Percentiles rank a stretch among this genome's conserved stretches.
Conservation (phyloP, 2,329 filamentous ascomycete species). For the Alternaria sp. region DNA sequence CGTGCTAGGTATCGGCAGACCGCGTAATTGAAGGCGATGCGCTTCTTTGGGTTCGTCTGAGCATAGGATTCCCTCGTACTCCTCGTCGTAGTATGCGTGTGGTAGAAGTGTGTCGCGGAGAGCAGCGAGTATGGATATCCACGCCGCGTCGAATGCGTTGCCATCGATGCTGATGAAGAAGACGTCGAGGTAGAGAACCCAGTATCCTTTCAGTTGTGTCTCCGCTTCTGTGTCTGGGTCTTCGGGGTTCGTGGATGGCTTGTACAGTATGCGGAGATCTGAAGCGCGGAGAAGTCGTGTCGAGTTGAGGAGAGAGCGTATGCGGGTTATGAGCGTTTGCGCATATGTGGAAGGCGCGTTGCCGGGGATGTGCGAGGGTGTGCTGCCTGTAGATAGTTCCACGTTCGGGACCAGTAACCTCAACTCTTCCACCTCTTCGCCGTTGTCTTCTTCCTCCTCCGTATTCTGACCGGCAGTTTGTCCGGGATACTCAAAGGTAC, state of each 20-base stretch:
- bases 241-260: conserved; percentile 52
- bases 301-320: conserved; percentile 77
- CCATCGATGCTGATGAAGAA: conserved; percentile 92
- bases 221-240: conserved; percentile 56
- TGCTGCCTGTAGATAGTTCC: conserved; percentile 88
- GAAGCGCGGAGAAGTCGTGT: conserved; percentile 69
- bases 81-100: conserved; percentile 79
- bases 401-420: conserved; percentile 91
- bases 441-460: conserved; percentile 26
- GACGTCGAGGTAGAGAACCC: conserved; percentile 95
- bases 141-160: conserved; percentile 89
- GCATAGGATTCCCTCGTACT: conserved; percentile 80
- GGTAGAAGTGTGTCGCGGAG: conserved; percentile 80
- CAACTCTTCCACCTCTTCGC: conserved; percentile 54
- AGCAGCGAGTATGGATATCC: conserved; percentile 83
- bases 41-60: conserved; percentile 64
- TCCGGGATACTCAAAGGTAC: conserved; percentile 53
- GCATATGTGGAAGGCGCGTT: conserved; percentile 79
- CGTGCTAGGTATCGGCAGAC: conserved; percentile 76
- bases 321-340: conserved; percentile 81
- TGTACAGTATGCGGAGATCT: conserved; percentile 76
- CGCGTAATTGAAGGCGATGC: conserved; percentile 64
- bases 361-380: conserved; percentile 83
- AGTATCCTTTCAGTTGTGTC: conserved; percentile 78
- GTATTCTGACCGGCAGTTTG: conserved; percentile 22